These are phyloP conservation scores for Solanum hybrid DNA, from an alignment of 305 asterid species.

Conservation along the genomic window DNA sequence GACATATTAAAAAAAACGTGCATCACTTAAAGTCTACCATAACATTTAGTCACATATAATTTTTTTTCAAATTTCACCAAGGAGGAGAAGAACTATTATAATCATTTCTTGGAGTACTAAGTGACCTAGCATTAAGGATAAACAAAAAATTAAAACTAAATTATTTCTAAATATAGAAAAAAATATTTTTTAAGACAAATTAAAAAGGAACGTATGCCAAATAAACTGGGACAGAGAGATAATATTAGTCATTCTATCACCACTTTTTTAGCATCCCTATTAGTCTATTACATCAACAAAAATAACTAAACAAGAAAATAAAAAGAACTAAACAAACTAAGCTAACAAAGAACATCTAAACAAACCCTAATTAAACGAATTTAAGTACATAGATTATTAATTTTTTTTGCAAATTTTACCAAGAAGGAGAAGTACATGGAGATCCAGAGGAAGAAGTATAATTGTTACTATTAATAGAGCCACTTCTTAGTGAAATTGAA, in stretches of 20 bases:
- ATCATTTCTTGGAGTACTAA: slow-evolving; percentile 18
- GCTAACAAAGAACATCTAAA: background rate
- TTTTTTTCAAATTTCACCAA: background rate
- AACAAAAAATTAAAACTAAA: too few species aligned
- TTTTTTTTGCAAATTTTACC: slow-evolving; percentile 16
- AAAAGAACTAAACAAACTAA: background rate
- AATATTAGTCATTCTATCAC: background rate
- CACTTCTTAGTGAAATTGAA: slow-evolving; percentile 31
- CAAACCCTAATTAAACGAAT: background rate
- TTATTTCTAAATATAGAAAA: too few species aligned
- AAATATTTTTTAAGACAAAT: background rate
- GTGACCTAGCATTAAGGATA: background rate
- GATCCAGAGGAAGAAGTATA: slow-evolving; percentile 30
- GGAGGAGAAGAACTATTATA: slow-evolving; percentile 6
- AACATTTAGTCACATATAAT: too few species aligned
- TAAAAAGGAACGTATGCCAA: background rate
- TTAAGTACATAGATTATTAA: background rate
- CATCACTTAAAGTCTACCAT: background rate
- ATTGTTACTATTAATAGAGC: slow-evolving; percentile 18
- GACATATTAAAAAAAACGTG: rapidly evolving
- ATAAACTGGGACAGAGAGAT: background rate
- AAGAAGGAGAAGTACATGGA: slow-evolving; percentile 39
- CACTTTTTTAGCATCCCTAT: background rate
- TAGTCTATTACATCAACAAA: background rate
- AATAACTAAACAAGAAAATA: background rate